phyloP scores from a whole-genome alignment of 1,139 yeast genomes.

The Yamadazyma oceani region DNA sequence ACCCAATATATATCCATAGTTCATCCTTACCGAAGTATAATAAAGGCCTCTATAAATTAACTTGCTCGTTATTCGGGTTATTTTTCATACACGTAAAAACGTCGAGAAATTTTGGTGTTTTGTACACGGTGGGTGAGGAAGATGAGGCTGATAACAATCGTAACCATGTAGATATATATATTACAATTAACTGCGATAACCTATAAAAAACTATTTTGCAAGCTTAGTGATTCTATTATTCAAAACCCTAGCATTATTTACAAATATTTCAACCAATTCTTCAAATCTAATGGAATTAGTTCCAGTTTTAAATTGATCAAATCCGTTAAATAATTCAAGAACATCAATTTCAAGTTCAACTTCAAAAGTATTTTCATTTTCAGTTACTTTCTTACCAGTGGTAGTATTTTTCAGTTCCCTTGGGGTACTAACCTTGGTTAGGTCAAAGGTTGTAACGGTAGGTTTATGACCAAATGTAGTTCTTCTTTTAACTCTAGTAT shows the following conservation, averaged over 20 bases:
- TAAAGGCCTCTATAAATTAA: too few relatives aligned
- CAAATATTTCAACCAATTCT: constrained; percentile 66
- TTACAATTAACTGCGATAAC: too few relatives aligned
- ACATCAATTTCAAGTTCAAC: constrained; percentile 76
- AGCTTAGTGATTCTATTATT: constrained; percentile 47
- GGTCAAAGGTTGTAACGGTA: constrained; percentile 70
- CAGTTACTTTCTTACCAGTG: constrained; percentile 35
- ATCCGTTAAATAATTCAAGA: constrained; percentile 59
- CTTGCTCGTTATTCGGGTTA: too few relatives aligned
- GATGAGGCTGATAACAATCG: too few relatives aligned
- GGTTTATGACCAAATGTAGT: constrained; percentile 62
- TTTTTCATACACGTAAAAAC: background rate
- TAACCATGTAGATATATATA: too few relatives aligned
- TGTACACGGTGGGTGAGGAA: too few relatives aligned
- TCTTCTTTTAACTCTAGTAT: constrained; percentile 64
- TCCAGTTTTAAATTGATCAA: constrained; percentile 49
- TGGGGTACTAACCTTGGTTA: constrained; percentile 60
- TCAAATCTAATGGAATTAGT: constrained; percentile 65
- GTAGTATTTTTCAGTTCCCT: constrained; percentile 43
- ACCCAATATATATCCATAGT: background rate
- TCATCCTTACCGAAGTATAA: background rate
- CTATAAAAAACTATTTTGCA: constrained; percentile 26
- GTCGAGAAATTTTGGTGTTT: too few relatives aligned
- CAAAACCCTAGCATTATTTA: constrained; percentile 64
- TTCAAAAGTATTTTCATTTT: constrained; percentile 49